Percentiles rank a stretch among this genome's conserved stretches.
These are phyloP conservation scores for Quercus suber DNA, from an alignment of 306 rosid genomes.

Conservation along the genomic window DNA sequence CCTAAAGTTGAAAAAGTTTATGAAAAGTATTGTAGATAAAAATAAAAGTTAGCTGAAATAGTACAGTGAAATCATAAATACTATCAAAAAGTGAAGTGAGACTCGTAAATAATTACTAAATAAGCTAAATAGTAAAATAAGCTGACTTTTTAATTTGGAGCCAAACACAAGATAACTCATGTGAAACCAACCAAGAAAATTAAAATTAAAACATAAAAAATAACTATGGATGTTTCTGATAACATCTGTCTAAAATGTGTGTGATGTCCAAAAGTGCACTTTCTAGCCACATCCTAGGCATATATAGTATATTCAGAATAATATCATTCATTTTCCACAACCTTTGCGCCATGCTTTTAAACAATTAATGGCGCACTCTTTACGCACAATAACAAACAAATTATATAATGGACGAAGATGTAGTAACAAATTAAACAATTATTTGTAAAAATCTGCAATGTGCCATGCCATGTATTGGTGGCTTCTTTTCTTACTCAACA, in stretches of 20 bases:
- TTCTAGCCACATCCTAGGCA: background rate
- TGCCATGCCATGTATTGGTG: background rate
- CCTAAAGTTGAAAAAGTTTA: no score
- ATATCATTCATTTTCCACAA: no score
- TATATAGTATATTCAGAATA: background rate
- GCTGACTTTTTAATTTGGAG: no score
- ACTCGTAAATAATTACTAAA: no score
- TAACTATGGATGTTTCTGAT: background rate
- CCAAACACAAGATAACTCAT: background rate
- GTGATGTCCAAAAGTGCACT: background rate
- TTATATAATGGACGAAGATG: no score
- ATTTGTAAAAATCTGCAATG: background rate
- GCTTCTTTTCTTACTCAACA: background rate
- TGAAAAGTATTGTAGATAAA: no score
- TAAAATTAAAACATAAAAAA: background rate
- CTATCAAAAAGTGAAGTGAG: rapidly evolving
- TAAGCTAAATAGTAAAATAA: no score
- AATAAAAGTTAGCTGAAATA: no score
- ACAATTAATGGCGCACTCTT: no score
- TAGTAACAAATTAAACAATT: background rate
- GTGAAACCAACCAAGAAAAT: background rate
- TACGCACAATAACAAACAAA: no score
- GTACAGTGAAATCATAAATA: no score
- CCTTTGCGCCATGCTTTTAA: no score
- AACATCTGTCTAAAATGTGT: background rate